A percentile compares a stretch with the other conserved stretches of the same genome.
Evolutionary conservation across 1,284 basidiomycete species (phyloP).

Genomic region (Volvariella surrecta): DNA sequence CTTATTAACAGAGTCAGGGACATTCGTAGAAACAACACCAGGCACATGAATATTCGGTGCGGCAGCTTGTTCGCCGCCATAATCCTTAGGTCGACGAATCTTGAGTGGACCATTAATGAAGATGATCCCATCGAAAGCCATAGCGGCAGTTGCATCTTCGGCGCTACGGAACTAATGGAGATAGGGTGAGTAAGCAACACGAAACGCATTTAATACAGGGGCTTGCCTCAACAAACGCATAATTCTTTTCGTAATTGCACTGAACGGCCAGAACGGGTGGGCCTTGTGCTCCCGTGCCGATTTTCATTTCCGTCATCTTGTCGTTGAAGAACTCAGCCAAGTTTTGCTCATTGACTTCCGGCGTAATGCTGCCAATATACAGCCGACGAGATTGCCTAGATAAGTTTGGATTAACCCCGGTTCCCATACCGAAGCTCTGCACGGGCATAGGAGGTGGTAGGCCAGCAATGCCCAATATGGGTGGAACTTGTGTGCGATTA

Average conservation of each 20-base stretch:
- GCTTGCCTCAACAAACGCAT: conserved; percentile 88
- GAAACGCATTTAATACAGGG: background rate
- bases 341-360: conserved; percentile 85
- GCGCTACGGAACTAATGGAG: conserved; percentile 95
- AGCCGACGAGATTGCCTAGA: conserved; percentile 90
- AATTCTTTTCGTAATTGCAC: conserved; percentile 97
- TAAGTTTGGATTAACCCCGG: conserved; percentile 74
- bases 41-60: conserved; percentile 74
- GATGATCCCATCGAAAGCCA: conserved; percentile 95
- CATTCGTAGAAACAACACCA: conserved; percentile 92
- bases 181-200: conserved; percentile 10
- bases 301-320: conserved; percentile 89
- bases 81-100: conserved; percentile 96
- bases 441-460: conserved; percentile 78
- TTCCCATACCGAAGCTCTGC: conserved; percentile 76
- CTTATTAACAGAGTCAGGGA: conserved; percentile 97
- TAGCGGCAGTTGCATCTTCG: conserved; percentile 92
- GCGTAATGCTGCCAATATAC: conserved; percentile 93
- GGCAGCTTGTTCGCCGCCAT: conserved; percentile 60
- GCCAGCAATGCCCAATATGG: conserved; percentile 70
- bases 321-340: conserved; percentile 90
- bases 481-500: conserved; percentile 80
- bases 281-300: conserved; percentile 76
- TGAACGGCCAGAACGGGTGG: conserved; percentile 90
- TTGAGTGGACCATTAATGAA: conserved; percentile 90